Conservation (phyloP, 345 rosid genomes). For the Sonneratia caseolaris region DNA sequence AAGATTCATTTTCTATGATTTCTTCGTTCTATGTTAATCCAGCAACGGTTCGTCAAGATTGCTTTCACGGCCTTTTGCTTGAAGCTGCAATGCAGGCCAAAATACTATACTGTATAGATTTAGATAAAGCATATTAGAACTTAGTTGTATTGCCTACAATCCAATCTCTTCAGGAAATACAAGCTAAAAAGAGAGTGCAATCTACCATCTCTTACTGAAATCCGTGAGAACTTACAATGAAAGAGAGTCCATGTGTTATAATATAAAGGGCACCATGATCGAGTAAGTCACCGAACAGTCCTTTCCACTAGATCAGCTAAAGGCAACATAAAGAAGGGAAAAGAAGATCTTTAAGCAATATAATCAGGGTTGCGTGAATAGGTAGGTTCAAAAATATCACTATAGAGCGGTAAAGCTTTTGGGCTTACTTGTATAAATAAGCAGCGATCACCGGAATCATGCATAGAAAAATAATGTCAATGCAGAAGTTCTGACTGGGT, state of each 20-base stretch:
- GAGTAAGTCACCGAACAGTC: too few relatives aligned
- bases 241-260: background rate
- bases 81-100: too few relatives aligned
- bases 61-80: too few relatives aligned
- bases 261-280: too few relatives aligned
- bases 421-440: slow-evolving; percentile 60
- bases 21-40: background rate
- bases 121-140: background rate
- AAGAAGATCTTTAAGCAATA: too few relatives aligned
- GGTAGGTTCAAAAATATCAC: background rate
- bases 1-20: background rate
- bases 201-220: background rate
- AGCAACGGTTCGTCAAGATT: background rate
- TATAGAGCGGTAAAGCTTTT: background rate
- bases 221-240: background rate
- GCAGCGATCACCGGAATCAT: slow-evolving; percentile 61
- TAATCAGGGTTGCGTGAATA: background rate
- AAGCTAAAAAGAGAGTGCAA: background rate
- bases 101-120: background rate
- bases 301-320: too few relatives aligned
- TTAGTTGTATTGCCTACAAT: background rate
- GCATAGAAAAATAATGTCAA: slow-evolving; percentile 59
- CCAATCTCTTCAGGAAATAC: background rate
- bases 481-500: slow-evolving; percentile 62
- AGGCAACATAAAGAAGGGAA: too few relatives aligned